Conservation (phyloP, 306 rosid species). For the Cucumis cinereus region DNA sequence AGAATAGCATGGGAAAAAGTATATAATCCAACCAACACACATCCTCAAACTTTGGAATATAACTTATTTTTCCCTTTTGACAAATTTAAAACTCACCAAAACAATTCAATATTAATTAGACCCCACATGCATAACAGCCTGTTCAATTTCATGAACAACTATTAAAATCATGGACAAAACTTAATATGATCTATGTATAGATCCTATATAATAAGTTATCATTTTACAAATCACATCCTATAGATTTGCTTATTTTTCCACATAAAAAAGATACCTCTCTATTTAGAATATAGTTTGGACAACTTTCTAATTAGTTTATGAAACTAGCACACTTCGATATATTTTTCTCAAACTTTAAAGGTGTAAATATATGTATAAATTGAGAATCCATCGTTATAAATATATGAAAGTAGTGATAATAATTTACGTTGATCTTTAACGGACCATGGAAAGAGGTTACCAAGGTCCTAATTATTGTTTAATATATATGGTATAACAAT, state of each 20-base stretch:
- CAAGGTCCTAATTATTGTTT: too few relatives aligned
- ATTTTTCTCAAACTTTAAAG: too few relatives aligned
- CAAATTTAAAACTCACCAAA: background rate
- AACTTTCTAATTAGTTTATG: background rate
- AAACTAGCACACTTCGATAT: background rate
- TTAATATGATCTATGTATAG: background rate
- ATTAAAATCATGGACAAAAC: background rate
- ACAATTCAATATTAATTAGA: background rate
- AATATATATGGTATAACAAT: too few relatives aligned
- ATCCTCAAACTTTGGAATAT: background rate
- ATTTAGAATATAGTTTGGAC: background rate
- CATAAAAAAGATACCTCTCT: background rate
- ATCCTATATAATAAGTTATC: background rate
- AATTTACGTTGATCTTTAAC: too few relatives aligned
- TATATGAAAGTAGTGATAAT: too few relatives aligned
- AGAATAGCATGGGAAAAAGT: background rate
- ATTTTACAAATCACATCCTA: background rate
- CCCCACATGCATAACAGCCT: conserved; percentile 1
- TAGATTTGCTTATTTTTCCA: background rate
- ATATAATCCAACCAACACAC: background rate
- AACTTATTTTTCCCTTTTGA: background rate
- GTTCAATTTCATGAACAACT: background rate
- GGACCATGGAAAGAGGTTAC: too few relatives aligned
- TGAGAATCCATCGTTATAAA: too few relatives aligned
- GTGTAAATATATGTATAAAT: too few relatives aligned